These are phyloP conservation scores for Colletotrichum trifolii DNA, from an alignment of 2,329 filamentous ascomycete genomes.

Conservation along the genomic window DNA sequence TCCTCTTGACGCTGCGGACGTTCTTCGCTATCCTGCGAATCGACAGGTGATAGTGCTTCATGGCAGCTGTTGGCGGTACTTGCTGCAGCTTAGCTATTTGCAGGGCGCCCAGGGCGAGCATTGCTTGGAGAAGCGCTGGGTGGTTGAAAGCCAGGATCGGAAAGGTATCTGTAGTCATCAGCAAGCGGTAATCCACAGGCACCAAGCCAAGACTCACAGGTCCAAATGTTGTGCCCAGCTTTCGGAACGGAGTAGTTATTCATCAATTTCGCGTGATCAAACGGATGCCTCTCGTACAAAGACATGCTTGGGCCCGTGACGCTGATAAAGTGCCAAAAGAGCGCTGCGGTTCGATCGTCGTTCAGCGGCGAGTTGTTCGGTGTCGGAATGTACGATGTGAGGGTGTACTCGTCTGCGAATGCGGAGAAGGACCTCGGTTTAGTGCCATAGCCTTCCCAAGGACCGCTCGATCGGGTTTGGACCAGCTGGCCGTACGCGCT, in stretches of 20 bases:
- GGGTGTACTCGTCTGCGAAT: constrained; percentile 59
- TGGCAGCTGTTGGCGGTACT: constrained; percentile 79
- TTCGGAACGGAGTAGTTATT: constrained; percentile 69
- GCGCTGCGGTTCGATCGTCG: constrained; percentile 80
- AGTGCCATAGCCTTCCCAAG: constrained; percentile 55
- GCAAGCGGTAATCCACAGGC: not conserved
- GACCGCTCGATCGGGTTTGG: constrained; percentile 48
- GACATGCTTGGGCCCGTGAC: constrained; percentile 89
- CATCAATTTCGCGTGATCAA: constrained; percentile 76
- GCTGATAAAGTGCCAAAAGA: constrained; percentile 93
- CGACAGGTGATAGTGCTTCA: constrained; percentile 92
- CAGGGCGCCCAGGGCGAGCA: constrained; percentile 86
- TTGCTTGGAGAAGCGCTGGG: constrained; percentile 89
- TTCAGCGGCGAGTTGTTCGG: constrained; percentile 78
- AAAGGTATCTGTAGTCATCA: constrained; percentile 70
- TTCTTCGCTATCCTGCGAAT: constrained; percentile 81
- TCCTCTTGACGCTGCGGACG: constrained; percentile 74
- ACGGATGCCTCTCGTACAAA: constrained; percentile 84
- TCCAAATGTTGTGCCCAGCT: constrained; percentile 74
- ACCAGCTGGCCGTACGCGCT: constrained; percentile 52
- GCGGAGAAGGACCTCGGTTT: constrained; percentile 61
- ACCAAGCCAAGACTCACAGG: constrained; percentile 56
- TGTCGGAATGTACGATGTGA: constrained; percentile 75
- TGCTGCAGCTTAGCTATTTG: constrained; percentile 88
- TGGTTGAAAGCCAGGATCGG: constrained; percentile 86